These are phyloP conservation scores for Claviceps digitariae DNA, from an alignment of 2,329 filamentous ascomycete genomes.

Conservation along the genomic window DNA sequence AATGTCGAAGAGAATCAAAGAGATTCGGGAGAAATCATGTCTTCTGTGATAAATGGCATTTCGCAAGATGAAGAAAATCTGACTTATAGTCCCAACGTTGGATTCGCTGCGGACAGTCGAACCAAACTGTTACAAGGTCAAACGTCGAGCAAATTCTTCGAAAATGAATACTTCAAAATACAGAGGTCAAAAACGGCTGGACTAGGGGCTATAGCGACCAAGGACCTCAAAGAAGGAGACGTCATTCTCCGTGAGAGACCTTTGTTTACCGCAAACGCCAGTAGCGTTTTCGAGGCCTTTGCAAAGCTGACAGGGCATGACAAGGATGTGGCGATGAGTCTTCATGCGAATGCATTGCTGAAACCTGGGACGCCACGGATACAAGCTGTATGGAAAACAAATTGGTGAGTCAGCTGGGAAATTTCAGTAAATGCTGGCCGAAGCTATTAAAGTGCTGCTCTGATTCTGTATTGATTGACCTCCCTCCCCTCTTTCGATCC, in stretches of 20 bases:
- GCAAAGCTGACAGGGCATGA: conserved; percentile 17
- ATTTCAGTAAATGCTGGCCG: neutral
- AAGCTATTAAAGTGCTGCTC: neutral
- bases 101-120: neutral
- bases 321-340: conserved; percentile 20
- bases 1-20: neutral
- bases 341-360: conserved; percentile 22
- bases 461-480: too few relatives aligned
- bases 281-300: conserved; percentile 22
- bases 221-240: conserved; percentile 23
- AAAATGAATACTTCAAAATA: conserved; percentile 26
- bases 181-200: conserved; percentile 20
- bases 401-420: conserved; percentile 25
- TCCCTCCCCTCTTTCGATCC: neutral
- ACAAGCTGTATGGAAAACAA: conserved; percentile 29
- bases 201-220: conserved; percentile 31
- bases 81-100: neutral
- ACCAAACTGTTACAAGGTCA: too few relatives aligned
- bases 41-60: neutral
- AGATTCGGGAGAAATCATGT: neutral
- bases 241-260: conserved; percentile 32
- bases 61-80: neutral
- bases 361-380: conserved; percentile 16
- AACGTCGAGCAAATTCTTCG: conserved; percentile 9
- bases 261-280: conserved; percentile 21